Evolutionary conservation across 192 early-diverging fungal genomes (phyloP), one percentile per base, ranked within the genome.

Genomic region (Backusella circina): DNA sequence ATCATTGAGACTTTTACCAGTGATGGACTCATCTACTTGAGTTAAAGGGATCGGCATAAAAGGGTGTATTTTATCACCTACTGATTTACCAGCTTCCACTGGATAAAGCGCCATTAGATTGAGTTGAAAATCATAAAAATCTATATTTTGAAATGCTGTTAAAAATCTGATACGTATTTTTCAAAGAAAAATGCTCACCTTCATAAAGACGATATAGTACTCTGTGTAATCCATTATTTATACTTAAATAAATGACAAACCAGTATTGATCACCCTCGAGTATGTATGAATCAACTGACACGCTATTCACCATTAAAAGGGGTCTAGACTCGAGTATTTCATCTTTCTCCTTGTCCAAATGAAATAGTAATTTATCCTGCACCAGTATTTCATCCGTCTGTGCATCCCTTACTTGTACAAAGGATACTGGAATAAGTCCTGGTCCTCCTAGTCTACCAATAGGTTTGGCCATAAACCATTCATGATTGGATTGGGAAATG

Each of bases 391-490:
- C 83, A 21, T 90, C 89, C 6, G 89, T 86, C 16, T 77, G 44
- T 76, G 85, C 83, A 80, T 93, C 91, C 44, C 83, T 84, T 76
- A 91, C 82, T 77, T 92, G 84, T n/a, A 93, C 81, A 86, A 88
- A 93, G n/a, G 87, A 84, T n/a, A 91, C 85, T 8, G 92, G 92
- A 72, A 93, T 89, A 36, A 93, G 80, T 15, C 90, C 92, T 35
- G 92, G 88, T 7, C 85, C 86, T 8, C 86, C 86, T 21, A 86
- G 80, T 38, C 88, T 79, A 66, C 79, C 80, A 37, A 88, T 86
- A 31, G 88, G 89, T 83, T 89, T 91, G 41, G 88, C 92, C 38
- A 93, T 88, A 74, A 89, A 85, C 92, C 92, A 93, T 79, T 93
- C 92, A 23, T 86, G 84, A 61, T 90, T 91, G 70, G 89, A 89